Conservation (phyloP, 2,329 filamentous ascomycete species). For the Rhynchosporium graminicola region DNA sequence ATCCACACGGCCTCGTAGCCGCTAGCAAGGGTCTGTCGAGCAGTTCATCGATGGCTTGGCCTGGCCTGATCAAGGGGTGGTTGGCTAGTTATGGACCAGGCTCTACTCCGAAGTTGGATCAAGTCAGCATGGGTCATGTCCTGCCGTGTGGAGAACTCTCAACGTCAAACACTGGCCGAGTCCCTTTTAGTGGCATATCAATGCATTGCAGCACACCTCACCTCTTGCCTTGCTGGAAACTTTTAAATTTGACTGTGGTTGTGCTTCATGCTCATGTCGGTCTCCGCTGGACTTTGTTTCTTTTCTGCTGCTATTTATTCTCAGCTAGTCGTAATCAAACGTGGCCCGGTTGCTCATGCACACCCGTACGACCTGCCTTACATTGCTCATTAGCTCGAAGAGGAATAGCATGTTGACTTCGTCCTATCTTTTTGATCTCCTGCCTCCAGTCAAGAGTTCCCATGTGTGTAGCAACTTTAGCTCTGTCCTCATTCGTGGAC, state of each 20-base stretch:
- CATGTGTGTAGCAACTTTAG: conserved; percentile 20
- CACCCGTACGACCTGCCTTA: conserved; percentile 36
- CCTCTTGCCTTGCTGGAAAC: conserved; percentile 23
- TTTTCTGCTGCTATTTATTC: conserved; percentile 34
- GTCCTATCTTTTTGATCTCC: conserved; percentile 31
- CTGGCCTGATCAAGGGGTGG: conserved; percentile 28
- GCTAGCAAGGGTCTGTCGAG: conserved; percentile 30
- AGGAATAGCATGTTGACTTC: conserved; percentile 30
- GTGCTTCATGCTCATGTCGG: conserved; percentile 34
- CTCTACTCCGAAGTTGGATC: conserved; percentile 31
- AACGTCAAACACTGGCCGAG: conserved; percentile 42
- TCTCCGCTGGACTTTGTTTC: conserved; percentile 35
- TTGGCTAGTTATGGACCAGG: conserved; percentile 39
- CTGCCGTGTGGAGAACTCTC: conserved; percentile 38
- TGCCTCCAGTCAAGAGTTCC: conserved; percentile 15
- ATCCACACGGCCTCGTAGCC: conserved; percentile 26
- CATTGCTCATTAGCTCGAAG: conserved; percentile 27
- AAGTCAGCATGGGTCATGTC: conserved; percentile 35
- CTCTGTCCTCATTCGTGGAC: conserved; percentile 24
- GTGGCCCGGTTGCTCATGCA: conserved; percentile 34
- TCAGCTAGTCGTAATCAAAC: conserved; percentile 37
- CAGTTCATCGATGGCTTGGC: conserved; percentile 34
- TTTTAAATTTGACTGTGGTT: conserved; percentile 31
- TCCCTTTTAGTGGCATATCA: conserved; percentile 35
- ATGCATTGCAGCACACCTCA: conserved; percentile 37